Evolutionary conservation across 352 stramenopile genomes (phyloP), one percentile per base, ranked within the genome.

Genomic region (Globisporangium echinulatum): DNA sequence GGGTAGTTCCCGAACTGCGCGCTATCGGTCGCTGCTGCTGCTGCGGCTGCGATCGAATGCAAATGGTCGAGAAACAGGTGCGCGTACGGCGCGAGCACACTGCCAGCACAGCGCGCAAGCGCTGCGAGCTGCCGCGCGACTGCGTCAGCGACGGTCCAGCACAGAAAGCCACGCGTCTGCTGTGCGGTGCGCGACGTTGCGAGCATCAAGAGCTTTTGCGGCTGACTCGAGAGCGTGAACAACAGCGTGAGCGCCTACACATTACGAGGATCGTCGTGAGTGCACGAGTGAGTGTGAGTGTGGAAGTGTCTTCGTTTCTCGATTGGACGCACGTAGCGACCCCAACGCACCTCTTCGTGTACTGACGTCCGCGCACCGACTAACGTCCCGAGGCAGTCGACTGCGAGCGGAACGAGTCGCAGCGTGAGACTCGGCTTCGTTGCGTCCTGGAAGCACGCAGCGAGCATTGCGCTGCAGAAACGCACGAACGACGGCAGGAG

Each of bases 61-160:
- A 92, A 63, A 52, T 92, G 83, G 15, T 92, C 83, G 14, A 92
- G 75, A 38, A 92, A 85, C 40, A 92, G 69, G 51, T 92, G 83
- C 19, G 83, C 69, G 7, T 76, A 92, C 1, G 81, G 78, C 15
- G 71, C 68, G 37, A 92, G 64, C 7, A 70, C 57, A 1, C 55
- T 63, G 49, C 66, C 60, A 54, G 85, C 77, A 9, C 56, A 69
- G 19, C n/a, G 53, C 0, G 75, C 74, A 19, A 92, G 70, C 3
- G 68, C 56, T 1, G 69, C 74, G 17, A 92, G 73, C 7, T 70
- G 67, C 11, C 63, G 19, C 7, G 79, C 79, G 33, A 90, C 81
- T 8, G 66, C 67, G 53, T 81, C 68, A 1, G 79, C 83, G 9
- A 92, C 71, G 59, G 87, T 77, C 82, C 80, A 92, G 36, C 77